These are phyloP conservation scores for Diversispora epigaea DNA, from an alignment of 192 early-diverging fungal species.

Conservation along the genomic window DNA sequence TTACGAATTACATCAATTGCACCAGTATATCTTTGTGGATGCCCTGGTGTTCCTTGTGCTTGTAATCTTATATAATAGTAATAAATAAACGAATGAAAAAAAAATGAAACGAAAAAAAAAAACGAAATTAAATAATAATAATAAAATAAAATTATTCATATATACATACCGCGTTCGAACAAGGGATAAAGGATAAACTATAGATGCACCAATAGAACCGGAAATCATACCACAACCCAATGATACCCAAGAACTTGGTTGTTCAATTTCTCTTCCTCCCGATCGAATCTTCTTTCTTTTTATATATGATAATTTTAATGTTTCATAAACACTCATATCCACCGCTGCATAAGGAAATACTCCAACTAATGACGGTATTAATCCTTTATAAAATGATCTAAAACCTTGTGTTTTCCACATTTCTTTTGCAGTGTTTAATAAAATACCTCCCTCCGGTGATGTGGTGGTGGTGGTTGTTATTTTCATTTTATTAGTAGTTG, in stretches of 20 bases:
- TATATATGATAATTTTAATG: constrained; percentile 62
- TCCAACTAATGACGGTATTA: constrained; percentile 62
- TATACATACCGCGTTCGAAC: constrained; percentile 65
- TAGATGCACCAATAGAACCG: constrained; percentile 63
- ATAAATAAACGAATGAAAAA: not conserved
- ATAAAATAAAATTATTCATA: not conserved
- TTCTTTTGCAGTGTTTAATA: constrained; percentile 45
- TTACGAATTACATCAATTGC: constrained; percentile 62
- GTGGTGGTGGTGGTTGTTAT: not conserved
- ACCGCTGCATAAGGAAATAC: constrained; percentile 77
- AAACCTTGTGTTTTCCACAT: constrained; percentile 66
- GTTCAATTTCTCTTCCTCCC: constrained; percentile 36
- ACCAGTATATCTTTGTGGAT: constrained; percentile 65
- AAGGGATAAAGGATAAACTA: constrained; percentile 74
- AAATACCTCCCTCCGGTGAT: not conserved
- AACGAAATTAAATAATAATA: not conserved
- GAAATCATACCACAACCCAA: constrained; percentile 68
- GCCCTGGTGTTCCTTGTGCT: constrained; percentile 75
- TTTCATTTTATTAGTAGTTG: no score
- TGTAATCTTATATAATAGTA: constrained; percentile 55
- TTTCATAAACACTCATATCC: constrained; percentile 73
- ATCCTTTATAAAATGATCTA: constrained; percentile 64
- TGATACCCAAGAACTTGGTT: constrained; percentile 51
- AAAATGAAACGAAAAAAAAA: no score
- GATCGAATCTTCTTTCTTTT: constrained; percentile 42